Evolutionary conservation across 78 protist genomes (phyloP).

Genomic region (Dictyostelium firmibasis): DNA sequence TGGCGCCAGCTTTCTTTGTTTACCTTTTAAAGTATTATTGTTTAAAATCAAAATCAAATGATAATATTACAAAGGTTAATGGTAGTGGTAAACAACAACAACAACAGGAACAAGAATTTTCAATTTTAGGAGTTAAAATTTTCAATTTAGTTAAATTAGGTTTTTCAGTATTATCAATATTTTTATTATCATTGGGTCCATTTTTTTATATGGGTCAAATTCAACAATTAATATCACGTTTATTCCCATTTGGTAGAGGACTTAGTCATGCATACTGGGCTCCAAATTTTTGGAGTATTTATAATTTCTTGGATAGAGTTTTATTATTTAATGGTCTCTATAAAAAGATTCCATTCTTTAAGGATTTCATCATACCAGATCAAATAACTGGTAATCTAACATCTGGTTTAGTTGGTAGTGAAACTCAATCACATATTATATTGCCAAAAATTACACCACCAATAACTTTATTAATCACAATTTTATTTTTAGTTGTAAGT

Average conservation of each 20-base stretch:
- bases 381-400: conserved; percentile 61
- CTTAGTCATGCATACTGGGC: conserved; percentile 98
- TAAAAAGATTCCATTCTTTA: not conserved
- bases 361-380: not conserved
- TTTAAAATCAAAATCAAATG: not conserved
- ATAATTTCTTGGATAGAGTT: conserved; percentile 81
- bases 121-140: conserved; percentile 4
- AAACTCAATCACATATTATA: conserved; percentile 44
- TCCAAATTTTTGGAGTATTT: conserved; percentile 95
- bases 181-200: conserved; percentile 76
- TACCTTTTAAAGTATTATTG: conserved; percentile 81
- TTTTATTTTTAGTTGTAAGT: conserved; percentile 66
- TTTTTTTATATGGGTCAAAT: conserved; percentile 70
- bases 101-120: not conserved
- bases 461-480: conserved; percentile 35
- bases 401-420: conserved; percentile 84
- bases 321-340: not conserved
- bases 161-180: conserved; percentile 57
- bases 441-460: conserved; percentile 84
- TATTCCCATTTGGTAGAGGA: conserved; percentile 98
- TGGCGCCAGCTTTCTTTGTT: conserved; percentile 91
- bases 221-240: conserved; percentile 84
- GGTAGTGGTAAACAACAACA: not conserved
- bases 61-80: not conserved
- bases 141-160: conserved; percentile 67